A percentile compares a stretch with the other conserved stretches of the same genome.
Conservation (phyloP, 2,329 filamentous ascomycete species). For the Juglanconis juglandina region DNA sequence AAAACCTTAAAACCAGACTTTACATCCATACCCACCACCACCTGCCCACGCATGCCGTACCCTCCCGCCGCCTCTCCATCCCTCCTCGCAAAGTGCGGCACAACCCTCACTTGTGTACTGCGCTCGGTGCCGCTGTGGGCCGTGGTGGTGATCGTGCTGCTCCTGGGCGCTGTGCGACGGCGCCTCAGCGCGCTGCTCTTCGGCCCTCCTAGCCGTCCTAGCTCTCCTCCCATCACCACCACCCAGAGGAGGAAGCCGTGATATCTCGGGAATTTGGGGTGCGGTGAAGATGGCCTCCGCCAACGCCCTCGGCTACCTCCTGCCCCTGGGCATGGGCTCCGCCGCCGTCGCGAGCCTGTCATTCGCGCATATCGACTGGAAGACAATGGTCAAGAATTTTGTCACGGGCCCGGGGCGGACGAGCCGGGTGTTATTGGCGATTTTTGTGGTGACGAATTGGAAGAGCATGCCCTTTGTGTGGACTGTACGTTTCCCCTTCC, state of each 20-base stretch:
- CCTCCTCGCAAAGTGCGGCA: constrained; percentile 40
- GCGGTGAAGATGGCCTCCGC: constrained; percentile 12
- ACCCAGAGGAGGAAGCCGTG: not conserved
- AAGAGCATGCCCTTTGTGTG: constrained; percentile 73
- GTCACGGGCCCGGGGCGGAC: constrained; percentile 52
- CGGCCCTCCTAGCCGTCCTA: not conserved
- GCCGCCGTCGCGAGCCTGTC: constrained; percentile 41
- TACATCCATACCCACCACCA: not conserved
- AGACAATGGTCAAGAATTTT: constrained; percentile 37
- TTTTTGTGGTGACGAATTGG: constrained; percentile 62
- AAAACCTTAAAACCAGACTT: too few species aligned
- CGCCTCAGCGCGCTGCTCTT: constrained; percentile 21
- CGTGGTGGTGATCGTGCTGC: constrained; percentile 35
- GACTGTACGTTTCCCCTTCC: constrained; percentile 56
- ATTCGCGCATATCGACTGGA: constrained; percentile 43
- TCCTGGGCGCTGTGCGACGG: constrained; percentile 32
- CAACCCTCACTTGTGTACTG: constrained; percentile 37
- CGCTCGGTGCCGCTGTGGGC: constrained; percentile 41
- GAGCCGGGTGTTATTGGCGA: constrained; percentile 49
- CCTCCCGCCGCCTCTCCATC: constrained; percentile 9
- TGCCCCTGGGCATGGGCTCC: constrained; percentile 39
- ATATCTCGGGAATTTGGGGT: not conserved
- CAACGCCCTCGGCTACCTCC: constrained; percentile 24
- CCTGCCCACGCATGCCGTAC: constrained; percentile 11
- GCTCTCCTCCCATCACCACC: not conserved